These are phyloP conservation scores for Calonectria crousiana DNA, from an alignment of 2,329 filamentous ascomycete genomes.

Conservation along the genomic window DNA sequence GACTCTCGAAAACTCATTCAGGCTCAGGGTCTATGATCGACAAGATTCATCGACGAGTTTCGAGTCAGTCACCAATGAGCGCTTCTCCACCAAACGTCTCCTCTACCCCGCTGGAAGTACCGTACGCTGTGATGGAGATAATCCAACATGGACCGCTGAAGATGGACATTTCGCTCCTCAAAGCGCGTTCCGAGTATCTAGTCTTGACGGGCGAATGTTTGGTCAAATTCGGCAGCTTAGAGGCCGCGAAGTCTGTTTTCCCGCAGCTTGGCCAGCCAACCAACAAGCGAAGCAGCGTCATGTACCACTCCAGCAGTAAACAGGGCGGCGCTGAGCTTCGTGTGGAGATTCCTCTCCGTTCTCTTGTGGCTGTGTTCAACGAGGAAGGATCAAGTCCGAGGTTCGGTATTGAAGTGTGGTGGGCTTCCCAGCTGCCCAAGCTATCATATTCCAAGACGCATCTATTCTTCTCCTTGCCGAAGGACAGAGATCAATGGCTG, in stretches of 20 bases:
- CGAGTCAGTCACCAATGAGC: constrained; percentile 51
- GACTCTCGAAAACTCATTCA: constrained; percentile 54
- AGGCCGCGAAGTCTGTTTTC: constrained; percentile 62
- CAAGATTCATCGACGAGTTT: constrained; percentile 55
- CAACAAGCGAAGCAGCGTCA: constrained; percentile 35
- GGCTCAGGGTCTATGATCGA: constrained; percentile 57
- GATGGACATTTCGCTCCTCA: constrained; percentile 62
- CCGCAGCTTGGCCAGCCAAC: constrained; percentile 54
- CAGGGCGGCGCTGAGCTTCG: constrained; percentile 52
- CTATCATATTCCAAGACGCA: constrained; percentile 61
- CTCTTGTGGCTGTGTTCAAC: constrained; percentile 65
- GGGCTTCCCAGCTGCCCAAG: constrained; percentile 59
- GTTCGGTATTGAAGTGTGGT: constrained; percentile 69
- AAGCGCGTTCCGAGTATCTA: constrained; percentile 62
- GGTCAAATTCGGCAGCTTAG: constrained; percentile 62
- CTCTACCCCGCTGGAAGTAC: constrained; percentile 45
- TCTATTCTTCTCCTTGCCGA: constrained; percentile 62
- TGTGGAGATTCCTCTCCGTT: constrained; percentile 62
- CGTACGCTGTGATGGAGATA: constrained; percentile 54
- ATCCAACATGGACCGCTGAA: constrained; percentile 62
- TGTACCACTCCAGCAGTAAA: constrained; percentile 44
- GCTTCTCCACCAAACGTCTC: constrained; percentile 47
- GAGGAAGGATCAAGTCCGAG: constrained; percentile 63
- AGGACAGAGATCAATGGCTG: constrained; percentile 64
- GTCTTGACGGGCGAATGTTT: constrained; percentile 65